phyloP scores from a whole-genome alignment of 2,329 filamentous ascomycete species.

The Metarhizium album region DNA sequence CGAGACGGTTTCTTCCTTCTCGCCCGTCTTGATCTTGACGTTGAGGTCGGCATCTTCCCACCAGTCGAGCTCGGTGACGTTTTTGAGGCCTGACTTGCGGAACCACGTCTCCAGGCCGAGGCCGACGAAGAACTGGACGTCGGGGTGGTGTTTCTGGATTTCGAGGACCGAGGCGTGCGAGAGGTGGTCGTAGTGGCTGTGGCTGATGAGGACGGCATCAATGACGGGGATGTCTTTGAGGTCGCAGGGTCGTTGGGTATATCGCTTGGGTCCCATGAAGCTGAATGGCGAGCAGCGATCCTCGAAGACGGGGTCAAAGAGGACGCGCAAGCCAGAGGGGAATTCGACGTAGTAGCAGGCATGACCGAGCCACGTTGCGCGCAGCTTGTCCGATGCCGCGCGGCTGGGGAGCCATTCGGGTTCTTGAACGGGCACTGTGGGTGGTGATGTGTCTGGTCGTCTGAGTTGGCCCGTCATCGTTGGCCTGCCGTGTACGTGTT shows the following conservation, averaged over 20 bases:
- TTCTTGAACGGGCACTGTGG: conserved; percentile 54
- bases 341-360: conserved; percentile 92
- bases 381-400: conserved; percentile 45
- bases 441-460: conserved; percentile 50
- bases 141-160: conserved; percentile 59
- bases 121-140: conserved; percentile 80
- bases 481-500: conserved; percentile 14
- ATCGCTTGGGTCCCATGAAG: conserved; percentile 64
- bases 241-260: conserved; percentile 64
- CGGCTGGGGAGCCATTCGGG: conserved; percentile 57
- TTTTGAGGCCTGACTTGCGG: conserved; percentile 52
- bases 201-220: conserved; percentile 71
- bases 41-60: conserved; percentile 77
- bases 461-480: conserved; percentile 22
- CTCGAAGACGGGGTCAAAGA: conserved; percentile 81
- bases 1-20: conserved; percentile 37
- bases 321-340: conserved; percentile 70
- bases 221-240: conserved; percentile 68
- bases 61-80: conserved; percentile 89
- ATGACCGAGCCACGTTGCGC: conserved; percentile 91
- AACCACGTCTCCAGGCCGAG: conserved; percentile 82
- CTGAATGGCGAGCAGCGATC: conserved; percentile 71
- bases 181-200: conserved; percentile 90
- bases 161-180: conserved; percentile 65
- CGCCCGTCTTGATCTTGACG: conserved; percentile 29